Evolutionary conservation across 2,329 filamentous ascomycete species (phyloP).

Genomic region (Aspergillus aculeatinus): DNA sequence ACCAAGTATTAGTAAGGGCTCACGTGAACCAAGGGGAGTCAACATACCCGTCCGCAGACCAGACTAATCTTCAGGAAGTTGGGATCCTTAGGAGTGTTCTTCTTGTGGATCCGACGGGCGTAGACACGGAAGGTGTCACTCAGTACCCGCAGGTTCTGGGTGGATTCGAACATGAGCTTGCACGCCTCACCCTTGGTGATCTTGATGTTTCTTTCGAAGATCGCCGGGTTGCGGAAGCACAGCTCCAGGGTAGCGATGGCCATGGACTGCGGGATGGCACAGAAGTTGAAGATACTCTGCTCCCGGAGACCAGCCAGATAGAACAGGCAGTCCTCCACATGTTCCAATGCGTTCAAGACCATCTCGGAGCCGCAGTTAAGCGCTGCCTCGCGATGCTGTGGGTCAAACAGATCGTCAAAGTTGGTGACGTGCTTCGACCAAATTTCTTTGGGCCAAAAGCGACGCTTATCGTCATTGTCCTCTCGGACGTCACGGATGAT

Average conservation of each 20-base stretch:
- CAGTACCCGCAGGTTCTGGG: constrained; percentile 79
- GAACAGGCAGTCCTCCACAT: constrained; percentile 91
- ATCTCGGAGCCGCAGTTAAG: constrained; percentile 88
- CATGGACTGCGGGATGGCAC: constrained; percentile 95
- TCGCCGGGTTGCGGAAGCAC: constrained; percentile 84
- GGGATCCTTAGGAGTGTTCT: constrained; percentile 90
- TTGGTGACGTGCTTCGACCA: constrained; percentile 93
- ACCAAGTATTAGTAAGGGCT: constrained; percentile 11
- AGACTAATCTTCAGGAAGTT: constrained; percentile 90
- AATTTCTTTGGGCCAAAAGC: constrained; percentile 94
- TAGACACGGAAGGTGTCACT: constrained; percentile 81
- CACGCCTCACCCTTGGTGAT: constrained; percentile 95
- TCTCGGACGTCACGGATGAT: constrained; percentile 95
- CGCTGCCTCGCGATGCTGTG: constrained; percentile 72
- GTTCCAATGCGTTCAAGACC: constrained; percentile 83
- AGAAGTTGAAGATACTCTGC: constrained; percentile 98
- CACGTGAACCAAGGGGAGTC: background rate
- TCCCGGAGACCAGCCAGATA: constrained; percentile 94
- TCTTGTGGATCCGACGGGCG: constrained; percentile 78
- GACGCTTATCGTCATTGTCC: constrained; percentile 80
- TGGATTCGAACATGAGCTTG: constrained; percentile 85
- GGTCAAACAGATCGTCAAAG: constrained; percentile 87
- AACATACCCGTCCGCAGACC: constrained; percentile 75
- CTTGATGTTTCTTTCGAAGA: constrained; percentile 88
- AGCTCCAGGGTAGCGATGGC: constrained; percentile 91